A percentile compares a stretch with the other conserved stretches of the same genome.
Conservation (phyloP, 306 rosid genomes). For the Citrullus amarus region DNA sequence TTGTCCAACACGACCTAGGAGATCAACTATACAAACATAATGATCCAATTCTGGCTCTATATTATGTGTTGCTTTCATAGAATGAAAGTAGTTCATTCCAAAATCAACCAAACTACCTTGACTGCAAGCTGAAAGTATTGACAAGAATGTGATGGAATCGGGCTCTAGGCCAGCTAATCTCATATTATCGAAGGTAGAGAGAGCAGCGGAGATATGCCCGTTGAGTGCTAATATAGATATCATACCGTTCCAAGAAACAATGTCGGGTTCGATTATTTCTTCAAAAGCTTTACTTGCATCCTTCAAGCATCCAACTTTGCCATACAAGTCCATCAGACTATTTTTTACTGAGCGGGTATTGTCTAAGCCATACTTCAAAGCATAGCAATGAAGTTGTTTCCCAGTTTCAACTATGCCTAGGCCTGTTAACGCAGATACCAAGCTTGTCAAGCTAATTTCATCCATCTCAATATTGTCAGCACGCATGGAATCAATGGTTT, state of each 20-base stretch:
- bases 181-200: constrained; percentile 58
- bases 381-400: constrained; percentile 46
- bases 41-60: constrained; percentile 42
- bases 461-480: constrained; percentile 41
- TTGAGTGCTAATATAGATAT: constrained; percentile 46
- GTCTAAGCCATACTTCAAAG: constrained; percentile 41
- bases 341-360: constrained; percentile 34
- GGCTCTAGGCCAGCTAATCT: constrained; percentile 46
- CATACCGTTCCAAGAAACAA: constrained; percentile 54
- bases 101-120: constrained; percentile 38
- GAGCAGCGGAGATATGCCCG: constrained; percentile 30
- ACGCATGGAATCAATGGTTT: constrained; percentile 30
- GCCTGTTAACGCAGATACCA: constrained; percentile 57
- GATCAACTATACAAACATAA: constrained; percentile 45
- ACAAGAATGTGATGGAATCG: constrained; percentile 35
- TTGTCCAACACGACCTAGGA: constrained; percentile 48
- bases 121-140: constrained; percentile 53
- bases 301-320: constrained; percentile 40
- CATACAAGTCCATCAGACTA: constrained; percentile 44
- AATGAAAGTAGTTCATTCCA: constrained; percentile 43
- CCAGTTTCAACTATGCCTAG: constrained; percentile 41
- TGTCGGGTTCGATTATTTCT: constrained; percentile 32
- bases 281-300: constrained; percentile 41
- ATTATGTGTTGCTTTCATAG: constrained; percentile 35
- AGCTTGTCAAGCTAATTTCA: constrained; percentile 44